Evolutionary conservation across 2,329 filamentous ascomycete genomes (phyloP).

Genomic region (Amesomyces nigricolor): DNA sequence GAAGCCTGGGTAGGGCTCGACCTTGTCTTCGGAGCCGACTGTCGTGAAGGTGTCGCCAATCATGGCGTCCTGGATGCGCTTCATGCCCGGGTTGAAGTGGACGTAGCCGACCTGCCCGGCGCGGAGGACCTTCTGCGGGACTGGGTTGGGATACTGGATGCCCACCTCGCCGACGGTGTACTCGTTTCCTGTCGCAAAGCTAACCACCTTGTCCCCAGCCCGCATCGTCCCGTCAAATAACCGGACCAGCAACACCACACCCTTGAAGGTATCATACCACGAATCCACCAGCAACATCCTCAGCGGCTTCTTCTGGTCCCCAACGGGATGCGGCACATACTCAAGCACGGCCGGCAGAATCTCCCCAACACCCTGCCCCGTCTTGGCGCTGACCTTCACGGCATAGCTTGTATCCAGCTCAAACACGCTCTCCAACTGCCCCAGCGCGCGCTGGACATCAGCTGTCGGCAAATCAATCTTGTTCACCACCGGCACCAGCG

Average conservation of each 20-base stretch:
- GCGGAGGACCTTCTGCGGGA: slow-evolving; percentile 70
- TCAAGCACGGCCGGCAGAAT: slow-evolving; percentile 82
- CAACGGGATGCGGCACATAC: slow-evolving; percentile 72
- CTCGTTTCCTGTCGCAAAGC: slow-evolving; percentile 79
- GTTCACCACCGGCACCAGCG: slow-evolving; percentile 87
- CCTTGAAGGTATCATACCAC: slow-evolving; percentile 96
- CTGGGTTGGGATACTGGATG: slow-evolving; percentile 89
- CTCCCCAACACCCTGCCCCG: slow-evolving; percentile 78
- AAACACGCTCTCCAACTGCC: slow-evolving; percentile 80
- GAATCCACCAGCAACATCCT: slow-evolving; percentile 89
- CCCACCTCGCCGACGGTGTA: slow-evolving; percentile 95
- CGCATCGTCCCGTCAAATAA: slow-evolving; percentile 83
- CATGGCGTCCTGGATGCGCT: slow-evolving; percentile 89
- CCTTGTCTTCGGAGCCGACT: slow-evolving; percentile 66
- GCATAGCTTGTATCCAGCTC: slow-evolving; percentile 61
- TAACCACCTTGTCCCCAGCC: slow-evolving; percentile 79
- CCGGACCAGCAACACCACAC: slow-evolving; percentile 83
- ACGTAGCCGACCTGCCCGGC: slow-evolving; percentile 96
- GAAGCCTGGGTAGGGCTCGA: slow-evolving; percentile 83
- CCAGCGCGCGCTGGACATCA: slow-evolving; percentile 77
- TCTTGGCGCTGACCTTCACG: slow-evolving; percentile 81
- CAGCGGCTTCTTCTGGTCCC: slow-evolving; percentile 66
- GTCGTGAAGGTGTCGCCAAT: slow-evolving; percentile 92
- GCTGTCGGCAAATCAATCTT: slow-evolving; percentile 92
- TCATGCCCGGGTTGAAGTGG: slow-evolving; percentile 98